Base-by-base conservation (phyloP, 2,329 filamentous ascomycete species). In the Trichoderma polysporum region DNA sequence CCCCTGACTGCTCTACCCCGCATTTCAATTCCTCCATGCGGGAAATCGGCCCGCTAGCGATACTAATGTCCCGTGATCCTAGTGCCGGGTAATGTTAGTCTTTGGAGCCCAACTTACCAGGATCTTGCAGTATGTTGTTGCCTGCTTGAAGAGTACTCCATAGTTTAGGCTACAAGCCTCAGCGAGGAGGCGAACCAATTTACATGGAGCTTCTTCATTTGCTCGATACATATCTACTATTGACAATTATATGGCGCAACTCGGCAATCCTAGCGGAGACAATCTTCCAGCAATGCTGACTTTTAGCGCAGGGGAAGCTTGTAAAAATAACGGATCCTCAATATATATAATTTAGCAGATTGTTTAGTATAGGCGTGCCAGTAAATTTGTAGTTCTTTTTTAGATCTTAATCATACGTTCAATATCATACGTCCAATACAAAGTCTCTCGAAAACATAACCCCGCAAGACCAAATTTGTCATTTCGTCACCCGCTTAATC, bases 401-500 rank as follows among this genome's bases (percentile, higher is more conserved):
- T 10, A 45, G n/a, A 45, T 7, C 41, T 3, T 45, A 10, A 29
- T 25, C 15, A 50, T n/a, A 4, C 15, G 35, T 27, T 49, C 45
- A 50, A 56, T 5, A 37, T 27, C n/a, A 22, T 12, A 13, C 13
- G 29, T 58, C 15, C 5, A 13, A 27, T 17, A 8, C 35, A 61
- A 39, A 17, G 3, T n/a, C 10, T 27, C 15, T 12, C 7, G 17
- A 35, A 35, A 19, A 25, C 3, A 7, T 29, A 61, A 13, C 15
- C 15, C 31, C 12, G 35, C 22, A 35, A 9, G 19, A 49, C 4
- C 17, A 17, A 27, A 41, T 31, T 17, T 5, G 13, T 31, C 10
- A 12, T 8, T 33, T 59, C 10, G 25, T 29, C 31, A 10, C 25
- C n/a, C 1, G n/a, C 45, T 60, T 66, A 66, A 33, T 68, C 76